Conservation (phyloP, 1,284 basidiomycete genomes). For the Coniophora puteana region DNA sequence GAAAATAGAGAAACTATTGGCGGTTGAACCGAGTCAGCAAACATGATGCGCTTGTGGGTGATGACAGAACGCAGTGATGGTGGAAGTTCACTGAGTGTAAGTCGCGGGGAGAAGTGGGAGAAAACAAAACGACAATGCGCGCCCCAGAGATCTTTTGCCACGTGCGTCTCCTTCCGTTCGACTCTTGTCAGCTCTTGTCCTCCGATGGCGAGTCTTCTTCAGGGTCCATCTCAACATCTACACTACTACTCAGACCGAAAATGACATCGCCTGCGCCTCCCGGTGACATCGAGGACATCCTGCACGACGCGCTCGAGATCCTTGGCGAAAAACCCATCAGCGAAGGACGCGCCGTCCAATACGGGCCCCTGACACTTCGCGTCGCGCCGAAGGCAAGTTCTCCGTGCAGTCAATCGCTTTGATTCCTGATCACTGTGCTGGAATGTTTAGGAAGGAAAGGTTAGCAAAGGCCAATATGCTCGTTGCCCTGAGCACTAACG, state of each 20-base stretch:
- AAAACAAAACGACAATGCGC: too few species aligned
- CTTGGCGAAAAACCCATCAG: conserved; percentile 36
- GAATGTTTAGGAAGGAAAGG: conserved; percentile 52
- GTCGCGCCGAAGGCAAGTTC: conserved; percentile 50
- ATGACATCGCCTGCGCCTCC: too few species aligned
- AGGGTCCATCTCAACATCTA: too few species aligned
- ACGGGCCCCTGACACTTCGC: conserved; percentile 45
- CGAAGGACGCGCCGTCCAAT: conserved; percentile 38
- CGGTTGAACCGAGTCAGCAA: conserved; percentile 57
- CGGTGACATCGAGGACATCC: conserved; percentile 38
- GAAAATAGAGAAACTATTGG: conserved; percentile 74
- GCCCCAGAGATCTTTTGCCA: too few species aligned
- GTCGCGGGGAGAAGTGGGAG: too few species aligned
- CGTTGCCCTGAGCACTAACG: conserved; percentile 9
- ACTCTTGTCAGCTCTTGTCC: too few species aligned
- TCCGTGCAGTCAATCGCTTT: conserved; percentile 1
- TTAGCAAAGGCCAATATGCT: conserved; percentile 16
- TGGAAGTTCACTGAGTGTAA: too few species aligned
- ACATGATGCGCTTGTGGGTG: too few species aligned
- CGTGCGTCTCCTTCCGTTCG: too few species aligned
- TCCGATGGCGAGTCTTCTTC: too few species aligned
- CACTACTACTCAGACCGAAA: too few species aligned
- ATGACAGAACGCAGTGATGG: too few species aligned
- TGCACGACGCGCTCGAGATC: conserved; percentile 45
- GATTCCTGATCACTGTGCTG: conserved; percentile 10